Evolutionary conservation across 768 basidiomycete species (phyloP), one percentile per base, ranked within the genome.

Genomic region (Leccinum barrowsii): DNA sequence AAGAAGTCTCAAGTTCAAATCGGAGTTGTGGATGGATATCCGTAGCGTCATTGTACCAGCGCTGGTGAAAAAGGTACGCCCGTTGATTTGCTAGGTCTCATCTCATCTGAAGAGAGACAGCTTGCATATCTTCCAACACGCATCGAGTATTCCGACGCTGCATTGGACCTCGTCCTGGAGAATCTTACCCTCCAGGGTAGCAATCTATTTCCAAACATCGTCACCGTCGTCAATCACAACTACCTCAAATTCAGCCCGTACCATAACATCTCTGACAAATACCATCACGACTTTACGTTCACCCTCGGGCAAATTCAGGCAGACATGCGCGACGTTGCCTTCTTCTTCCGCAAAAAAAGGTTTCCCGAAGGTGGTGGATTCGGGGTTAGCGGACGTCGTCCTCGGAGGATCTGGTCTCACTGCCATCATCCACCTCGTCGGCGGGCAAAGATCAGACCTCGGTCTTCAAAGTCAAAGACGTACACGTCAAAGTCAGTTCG

Each of bases 301-400:
- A 85, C 84, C 7, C 78, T 97, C 37, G 79, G 78, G 28, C 94
- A 98, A 72, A 90, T 97, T 65, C 94, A 98, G 70, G 89, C 90
- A 5, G 94, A 97, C 64, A 89, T 98, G 84, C 83, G 90, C 15
- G 94, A 98, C 65, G 91, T 97, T 13, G 88, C 90, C 7, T 96
- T 98, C 73, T 92, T 88, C 70, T 94, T 92, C 79, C 80, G 80
- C 63, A 28, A 92, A 86, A 79, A 95, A 94, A 83, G 91, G 92
- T 3, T 83, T 92, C 64, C 84, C 89, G 3, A 92, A 87, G 78
- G 74, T 94, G 71, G 80, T 72, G 51, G 94, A 96, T 73, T 85
- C 85, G 6, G 94, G 93, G 47, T 72, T 94, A 17, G 93, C 92
- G 6, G 94, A 96, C 67, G 86, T 95, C 4, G 65, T 93, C 37